Base-by-base conservation (phyloP, 805 yeast species). In the Myxozyma geophila region DNA sequence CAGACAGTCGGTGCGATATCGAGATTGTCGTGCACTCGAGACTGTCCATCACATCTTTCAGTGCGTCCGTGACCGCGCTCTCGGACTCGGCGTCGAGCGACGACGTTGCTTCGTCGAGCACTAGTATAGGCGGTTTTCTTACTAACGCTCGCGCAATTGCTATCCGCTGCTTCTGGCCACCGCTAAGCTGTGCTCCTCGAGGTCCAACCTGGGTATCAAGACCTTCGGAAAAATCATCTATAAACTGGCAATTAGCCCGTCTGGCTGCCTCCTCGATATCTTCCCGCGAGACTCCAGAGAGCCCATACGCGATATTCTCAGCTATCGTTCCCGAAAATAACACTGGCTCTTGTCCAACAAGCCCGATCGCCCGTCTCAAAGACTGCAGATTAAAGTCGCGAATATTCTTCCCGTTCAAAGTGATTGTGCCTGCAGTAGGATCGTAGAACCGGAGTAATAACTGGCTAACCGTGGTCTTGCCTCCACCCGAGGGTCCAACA, bases 271-370 rank as follows among this genome's bases (percentile, higher is more conserved):
- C 74, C 8, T 83, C 83, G 19, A 62, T 49, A 10, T 63, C 60
- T 60, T 92, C 93, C 47, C 81, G 85, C 71, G 89, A 89, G 10
- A 53, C 80, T 1, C 97, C 90, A 41, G 83, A 79, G 55, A 91
- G 78, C 21, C 98, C 99, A 76, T 89, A 93, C 61, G 92, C 81
- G 51, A 93, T 86, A 73, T 93, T 93, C 72, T 93, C 98, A 72
- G 86, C 79, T 51, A 93, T 91, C 1, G 96, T 82, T 59, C 90
- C 96, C 71, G 92, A 89, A 78, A 95, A 93, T 49, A 93, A 78
- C 4, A 97, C 96, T 0, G 98, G 96, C 68, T 93, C 98, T 76
- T 93, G 99, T 4, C 98, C 97, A 2, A 93, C 98, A 35, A 90
- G 88, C 54, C 97, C 97, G 60, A 95, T 83, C 50, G 84, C 81